These are phyloP conservation scores for Ogataea dorogensis DNA, from an alignment of 805 yeast genomes.

Conservation along the genomic window DNA sequence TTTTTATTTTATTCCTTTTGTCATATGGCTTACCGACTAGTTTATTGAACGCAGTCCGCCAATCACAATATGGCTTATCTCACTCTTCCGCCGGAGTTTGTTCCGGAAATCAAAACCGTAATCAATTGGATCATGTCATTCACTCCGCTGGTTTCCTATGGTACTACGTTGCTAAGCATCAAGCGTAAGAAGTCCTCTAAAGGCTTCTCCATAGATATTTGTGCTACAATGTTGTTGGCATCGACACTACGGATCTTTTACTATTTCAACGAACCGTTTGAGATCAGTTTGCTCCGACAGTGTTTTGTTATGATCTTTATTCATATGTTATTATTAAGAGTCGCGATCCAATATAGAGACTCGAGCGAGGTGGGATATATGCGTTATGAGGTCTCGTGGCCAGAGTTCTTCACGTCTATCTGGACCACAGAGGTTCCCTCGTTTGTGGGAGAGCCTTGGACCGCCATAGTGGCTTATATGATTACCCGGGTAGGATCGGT, in stretches of 20 bases:
- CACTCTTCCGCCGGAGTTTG: conserved; percentile 32
- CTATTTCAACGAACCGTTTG: conserved; percentile 79
- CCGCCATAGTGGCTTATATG: neutral
- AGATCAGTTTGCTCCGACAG: conserved; percentile 73
- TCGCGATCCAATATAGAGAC: conserved; percentile 56
- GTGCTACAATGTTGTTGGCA: conserved; percentile 86
- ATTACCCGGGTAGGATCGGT: conserved; percentile 15
- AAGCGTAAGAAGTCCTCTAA: conserved; percentile 59
- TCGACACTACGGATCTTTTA: conserved; percentile 71
- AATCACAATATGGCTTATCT: conserved; percentile 28
- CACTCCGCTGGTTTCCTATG: conserved; percentile 85
- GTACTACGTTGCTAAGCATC: conserved; percentile 74
- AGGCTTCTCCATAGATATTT: conserved; percentile 89
- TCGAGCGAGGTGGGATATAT: conserved; percentile 38
- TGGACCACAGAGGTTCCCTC: conserved; percentile 2
- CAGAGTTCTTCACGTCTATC: conserved; percentile 21
- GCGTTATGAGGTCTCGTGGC: conserved; percentile 29
- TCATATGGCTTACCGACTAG: conserved; percentile 1
- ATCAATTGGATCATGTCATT: conserved; percentile 67
- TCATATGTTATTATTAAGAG: conserved; percentile 62
- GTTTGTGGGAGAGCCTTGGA: neutral
- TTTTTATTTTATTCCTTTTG: conserved; percentile 5
- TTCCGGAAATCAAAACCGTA: conserved; percentile 38
- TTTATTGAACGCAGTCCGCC: neutral
- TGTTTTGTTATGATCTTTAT: conserved; percentile 82